Percentiles rank a stretch among this genome's conserved stretches.
Conservation (phyloP, 2,329 filamentous ascomycete species). For the Scolecobasidium constrictum region DNA sequence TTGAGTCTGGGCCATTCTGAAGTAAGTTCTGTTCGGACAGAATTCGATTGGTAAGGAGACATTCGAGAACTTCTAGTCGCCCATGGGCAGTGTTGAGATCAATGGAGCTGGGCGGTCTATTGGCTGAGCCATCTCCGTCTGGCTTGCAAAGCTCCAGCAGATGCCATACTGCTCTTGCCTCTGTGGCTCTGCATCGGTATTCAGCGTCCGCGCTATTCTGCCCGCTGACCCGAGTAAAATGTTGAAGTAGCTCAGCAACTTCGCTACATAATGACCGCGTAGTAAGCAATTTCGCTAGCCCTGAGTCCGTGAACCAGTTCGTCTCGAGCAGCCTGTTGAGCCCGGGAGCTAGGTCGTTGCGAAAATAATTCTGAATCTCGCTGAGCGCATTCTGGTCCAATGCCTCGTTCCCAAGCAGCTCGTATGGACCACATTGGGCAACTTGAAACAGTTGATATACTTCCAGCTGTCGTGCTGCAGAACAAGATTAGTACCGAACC, state of each 20-base stretch:
- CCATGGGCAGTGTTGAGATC: conserved; percentile 50
- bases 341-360: conserved; percentile 63
- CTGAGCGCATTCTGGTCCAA: conserved; percentile 22
- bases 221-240: conserved; percentile 17
- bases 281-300: conserved; percentile 40
- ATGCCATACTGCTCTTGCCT: conserved; percentile 50
- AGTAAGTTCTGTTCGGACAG: conserved; percentile 48
- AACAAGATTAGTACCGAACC: neutral
- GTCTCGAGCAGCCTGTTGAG: conserved; percentile 73
- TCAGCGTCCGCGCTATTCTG: conserved; percentile 12
- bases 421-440: conserved; percentile 13
- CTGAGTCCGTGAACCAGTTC: conserved; percentile 60
- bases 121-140: conserved; percentile 21
- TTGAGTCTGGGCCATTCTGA: conserved; percentile 34
- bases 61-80: conserved; percentile 65
- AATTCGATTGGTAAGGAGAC: conserved; percentile 62
- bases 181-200: conserved; percentile 12
- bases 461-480: conserved; percentile 31
- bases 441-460: conserved; percentile 59
- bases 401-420: neutral
- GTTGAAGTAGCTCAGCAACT: conserved; percentile 52
- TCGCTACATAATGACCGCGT: conserved; percentile 53
- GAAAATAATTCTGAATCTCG: conserved; percentile 62
- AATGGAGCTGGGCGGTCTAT: conserved; percentile 37
- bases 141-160: conserved; percentile 41